These are phyloP conservation scores for Xylariaceae sp. DNA, from an alignment of 2,329 filamentous ascomycete species.

Conservation along the genomic window DNA sequence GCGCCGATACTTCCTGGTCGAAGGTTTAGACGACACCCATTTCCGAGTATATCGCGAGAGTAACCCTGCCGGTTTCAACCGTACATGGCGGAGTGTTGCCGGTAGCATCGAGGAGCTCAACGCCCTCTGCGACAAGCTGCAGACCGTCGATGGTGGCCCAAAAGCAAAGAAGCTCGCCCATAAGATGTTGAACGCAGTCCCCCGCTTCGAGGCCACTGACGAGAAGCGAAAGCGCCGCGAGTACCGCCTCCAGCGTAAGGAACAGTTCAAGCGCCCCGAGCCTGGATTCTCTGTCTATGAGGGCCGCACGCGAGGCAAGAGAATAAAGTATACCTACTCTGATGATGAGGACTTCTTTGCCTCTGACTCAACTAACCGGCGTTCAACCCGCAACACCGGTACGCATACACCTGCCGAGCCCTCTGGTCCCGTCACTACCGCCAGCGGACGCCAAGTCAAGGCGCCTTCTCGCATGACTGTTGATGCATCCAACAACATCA, in stretches of 20 bases:
- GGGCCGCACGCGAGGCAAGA: conserved; percentile 91
- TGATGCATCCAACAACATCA: conserved; percentile 47
- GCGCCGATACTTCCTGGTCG: conserved; percentile 87
- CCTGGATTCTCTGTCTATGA: conserved; percentile 92
- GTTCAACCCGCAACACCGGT: conserved; percentile 70
- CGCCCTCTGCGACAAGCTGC: conserved; percentile 69
- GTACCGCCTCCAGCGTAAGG: conserved; percentile 80
- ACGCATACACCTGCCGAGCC: conserved; percentile 69
- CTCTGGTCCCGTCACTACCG: conserved; percentile 62
- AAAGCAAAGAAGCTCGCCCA: conserved; percentile 74
- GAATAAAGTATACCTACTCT: conserved; percentile 93
- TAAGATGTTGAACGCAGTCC: conserved; percentile 74
- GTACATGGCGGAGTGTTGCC: conserved; percentile 90
- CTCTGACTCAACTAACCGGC: conserved; percentile 60
- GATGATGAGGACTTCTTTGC: conserved; percentile 76
- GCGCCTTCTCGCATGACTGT: conserved; percentile 64
- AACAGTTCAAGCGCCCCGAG: conserved; percentile 82
- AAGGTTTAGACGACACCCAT: conserved; percentile 88
- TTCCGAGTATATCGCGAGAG: conserved; percentile 94
- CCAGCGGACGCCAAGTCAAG: conserved; percentile 81
- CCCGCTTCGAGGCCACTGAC: conserved; percentile 88
- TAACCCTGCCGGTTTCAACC: conserved; percentile 70
- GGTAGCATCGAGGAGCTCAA: conserved; percentile 85
- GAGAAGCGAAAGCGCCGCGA: conserved; percentile 95
- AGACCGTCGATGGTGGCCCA: conserved; percentile 71